Evolutionary conservation across 1,284 basidiomycete species (phyloP), one percentile per base, ranked within the genome.

Genomic region (Naganishia sp.): DNA sequence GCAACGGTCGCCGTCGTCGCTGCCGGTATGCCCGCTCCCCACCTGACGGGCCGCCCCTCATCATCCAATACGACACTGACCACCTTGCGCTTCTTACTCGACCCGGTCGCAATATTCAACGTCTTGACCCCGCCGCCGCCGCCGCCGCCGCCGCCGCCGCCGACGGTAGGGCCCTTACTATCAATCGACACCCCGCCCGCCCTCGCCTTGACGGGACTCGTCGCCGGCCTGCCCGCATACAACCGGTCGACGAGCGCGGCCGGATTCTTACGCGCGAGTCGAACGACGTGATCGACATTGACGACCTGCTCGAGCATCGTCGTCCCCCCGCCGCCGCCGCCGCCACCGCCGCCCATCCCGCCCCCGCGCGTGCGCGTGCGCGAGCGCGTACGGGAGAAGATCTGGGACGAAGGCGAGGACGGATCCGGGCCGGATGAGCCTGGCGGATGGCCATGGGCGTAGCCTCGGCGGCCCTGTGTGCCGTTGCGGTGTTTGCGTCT

Each of bases 61-160:
- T 61, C 59, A 28, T 61, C 59, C 25, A 61, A 43, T 13, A 61
- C 59, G 15, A 61, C 59, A 52, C 59, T 61, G 7, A 61, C 59
- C 11, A 50, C 49, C 36, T 61, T 61, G n/a, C 59, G 46, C 42
- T 61, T 61, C 59, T 61, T 61, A 18, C 59, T 61, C 21, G 59
- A 61, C 48, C 59, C 59, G 16, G 59, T 61, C 33, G 59, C 59
- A 10, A 61, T 61, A 28, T 61, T 61, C 6, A 61, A 39, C 13
- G 59, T 61, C 48, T 61, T 61, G n/a, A 61, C 59, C 2, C 43
- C 28, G 11, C 33, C 16, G 28, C 11, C 6, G 21, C 21, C n/a
- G 16, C 42, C 25, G 10, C 36, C 36, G 4, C 36, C 36, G 6
- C n/a, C n/a, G n/a, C n/a, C n/a, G n/a, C n/a, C n/a, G n/a, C n/a